These are phyloP conservation scores for Fusarium sulawesiense DNA, from an alignment of 2,329 filamentous ascomycete species.

Conservation along the genomic window DNA sequence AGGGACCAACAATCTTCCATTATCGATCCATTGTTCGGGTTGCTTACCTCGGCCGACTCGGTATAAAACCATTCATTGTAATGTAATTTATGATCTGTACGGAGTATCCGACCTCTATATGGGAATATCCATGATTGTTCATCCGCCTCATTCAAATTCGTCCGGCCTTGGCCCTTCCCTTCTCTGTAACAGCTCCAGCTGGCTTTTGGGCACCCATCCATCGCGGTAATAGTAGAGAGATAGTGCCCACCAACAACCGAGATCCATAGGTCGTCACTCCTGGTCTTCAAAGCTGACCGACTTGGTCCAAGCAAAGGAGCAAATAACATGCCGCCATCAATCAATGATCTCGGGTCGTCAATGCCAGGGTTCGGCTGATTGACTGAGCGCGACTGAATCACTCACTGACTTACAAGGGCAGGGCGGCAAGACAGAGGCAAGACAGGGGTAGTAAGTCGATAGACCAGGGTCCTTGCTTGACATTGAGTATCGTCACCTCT, in stretches of 20 bases:
- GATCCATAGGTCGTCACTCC: conserved; percentile 15
- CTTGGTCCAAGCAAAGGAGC: conserved; percentile 31
- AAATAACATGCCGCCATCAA: conserved; percentile 24
- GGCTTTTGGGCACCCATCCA: conserved; percentile 6
- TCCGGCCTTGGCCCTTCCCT: neutral
- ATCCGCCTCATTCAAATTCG: conserved; percentile 1
- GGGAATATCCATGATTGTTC: conserved; percentile 1
- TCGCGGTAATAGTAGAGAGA: neutral
- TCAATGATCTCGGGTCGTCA: conserved; percentile 38
- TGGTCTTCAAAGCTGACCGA: conserved; percentile 1
- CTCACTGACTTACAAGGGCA: conserved; percentile 37
- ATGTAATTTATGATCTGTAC: neutral
- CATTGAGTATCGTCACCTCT: conserved; percentile 20
- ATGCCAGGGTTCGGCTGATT: conserved; percentile 26
- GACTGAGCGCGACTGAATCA: neutral
- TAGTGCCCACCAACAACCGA: conserved; percentile 18
- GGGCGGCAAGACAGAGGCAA: conserved; percentile 31
- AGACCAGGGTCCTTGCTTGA: conserved; percentile 28
- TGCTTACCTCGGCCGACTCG: neutral
- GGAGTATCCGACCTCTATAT: neutral
- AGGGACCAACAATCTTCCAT: conserved; percentile 6
- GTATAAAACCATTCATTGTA: neutral
- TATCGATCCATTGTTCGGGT: neutral
- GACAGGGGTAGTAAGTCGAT: conserved; percentile 21
- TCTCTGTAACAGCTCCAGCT: neutral